Base-by-base conservation (phyloP, 2,329 filamentous ascomycete genomes). In the Nothomitra cinnamomea region DNA sequence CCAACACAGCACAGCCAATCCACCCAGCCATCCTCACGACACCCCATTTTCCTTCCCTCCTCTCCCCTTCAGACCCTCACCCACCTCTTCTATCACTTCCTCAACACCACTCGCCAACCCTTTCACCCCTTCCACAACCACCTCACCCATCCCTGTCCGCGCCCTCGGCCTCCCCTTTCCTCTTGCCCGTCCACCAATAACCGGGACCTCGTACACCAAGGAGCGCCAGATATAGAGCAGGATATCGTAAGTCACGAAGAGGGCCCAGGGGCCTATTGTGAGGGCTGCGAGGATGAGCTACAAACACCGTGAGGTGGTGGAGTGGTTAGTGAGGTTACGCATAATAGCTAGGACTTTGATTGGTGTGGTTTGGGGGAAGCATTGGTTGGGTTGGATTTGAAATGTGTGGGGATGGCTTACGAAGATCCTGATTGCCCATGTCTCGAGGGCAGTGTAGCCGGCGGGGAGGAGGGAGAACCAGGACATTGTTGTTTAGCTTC, bases 381-480 rank as follows among this genome's bases (percentile, higher is more conserved):
- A 3, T 5, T 2, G 24, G 40, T 3, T 38, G n/a, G 21, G 2
- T 12, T 10, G 6, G 12, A 17, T 17, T 8, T 35, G n/a, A 28
- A 2, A 50, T 24, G n/a, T 19, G 6, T 53, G 54, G 49, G 38
- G 22, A 51, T 51, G 43, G 40, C 19, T 61, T 70, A 84, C 80
- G 63, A 83, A 84, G 45, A 78, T 62, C 8, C 78, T 72, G 47
- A 75, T 74, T 55, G 78, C 68, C 79, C 79, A 83, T 52, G 71
- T 74, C 63, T 85, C 81, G 52, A 83, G 63, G 40, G 70, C 69
- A 42, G 69, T 72, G 53, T 82, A 69, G 54, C 73, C 69, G 17
- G 73, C 68, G 1, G 81, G 81, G 35, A 85, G 72, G 55, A 85
- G 74, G 1, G 80, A 83, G 58, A 80, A 78, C 70, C 77, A 75